phyloP scores from a whole-genome alignment of 2,329 filamentous ascomycete species.

The Sporothrix globosa region DNA sequence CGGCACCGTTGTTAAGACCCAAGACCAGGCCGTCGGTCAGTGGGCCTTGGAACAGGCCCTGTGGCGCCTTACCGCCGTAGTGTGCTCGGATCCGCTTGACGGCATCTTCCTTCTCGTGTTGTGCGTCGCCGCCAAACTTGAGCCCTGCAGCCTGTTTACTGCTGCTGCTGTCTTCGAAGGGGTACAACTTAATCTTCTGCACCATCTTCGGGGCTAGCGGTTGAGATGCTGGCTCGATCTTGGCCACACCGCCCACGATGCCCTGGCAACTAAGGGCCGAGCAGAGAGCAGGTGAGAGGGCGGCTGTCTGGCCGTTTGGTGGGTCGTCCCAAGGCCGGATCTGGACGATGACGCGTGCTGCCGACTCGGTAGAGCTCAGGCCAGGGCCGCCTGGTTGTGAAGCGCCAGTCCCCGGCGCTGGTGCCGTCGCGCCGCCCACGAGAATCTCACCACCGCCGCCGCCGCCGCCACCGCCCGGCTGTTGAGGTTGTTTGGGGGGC shows the following conservation, averaged over 20 bases:
- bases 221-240: slow-evolving; percentile 78
- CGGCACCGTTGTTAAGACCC: slow-evolving; percentile 58
- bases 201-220: slow-evolving; percentile 60
- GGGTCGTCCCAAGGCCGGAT: slow-evolving; percentile 82
- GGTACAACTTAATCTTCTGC: slow-evolving; percentile 73
- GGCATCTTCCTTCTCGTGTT: slow-evolving; percentile 77
- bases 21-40: slow-evolving; percentile 87
- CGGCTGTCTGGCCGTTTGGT: slow-evolving; percentile 77
- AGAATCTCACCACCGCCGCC: slow-evolving; percentile 15
- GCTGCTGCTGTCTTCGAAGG: slow-evolving; percentile 66
- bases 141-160: slow-evolving; percentile 61
- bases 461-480: not conserved
- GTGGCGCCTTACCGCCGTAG: slow-evolving; percentile 62
- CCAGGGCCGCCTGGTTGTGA: not conserved
- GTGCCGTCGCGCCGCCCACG: slow-evolving; percentile 60
- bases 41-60: slow-evolving; percentile 76
- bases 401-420: not conserved
- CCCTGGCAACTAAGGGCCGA: slow-evolving; percentile 70
- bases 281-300: slow-evolving; percentile 78
- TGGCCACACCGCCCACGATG: slow-evolving; percentile 83
- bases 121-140: slow-evolving; percentile 85
- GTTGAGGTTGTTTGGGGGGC: slow-evolving; percentile 65
- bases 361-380: slow-evolving; percentile 50
- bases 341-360: slow-evolving; percentile 73
- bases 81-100: slow-evolving; percentile 71